Base-by-base conservation (phyloP, 2,329 filamentous ascomycete species). In the Cladosporium sp. region DNA sequence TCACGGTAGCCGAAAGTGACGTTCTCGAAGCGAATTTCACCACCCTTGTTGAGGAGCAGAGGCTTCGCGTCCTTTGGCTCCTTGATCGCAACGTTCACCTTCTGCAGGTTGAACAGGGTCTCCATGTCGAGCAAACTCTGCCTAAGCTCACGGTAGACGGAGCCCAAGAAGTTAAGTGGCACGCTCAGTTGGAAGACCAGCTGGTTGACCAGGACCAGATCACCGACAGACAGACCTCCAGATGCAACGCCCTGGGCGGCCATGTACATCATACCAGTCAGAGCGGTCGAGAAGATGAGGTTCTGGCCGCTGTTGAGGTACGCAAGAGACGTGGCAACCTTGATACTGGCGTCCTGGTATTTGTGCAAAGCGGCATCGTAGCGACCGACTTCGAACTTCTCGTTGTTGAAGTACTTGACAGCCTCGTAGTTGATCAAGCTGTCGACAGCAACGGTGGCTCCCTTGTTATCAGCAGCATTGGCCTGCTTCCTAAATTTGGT, bases 371-470 rank as follows among this genome's bases (percentile, higher is more conserved):
- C 90, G 60, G 84, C 82, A 69, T 97, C 91, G 67, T 98, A 98
- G 36, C 93, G 82, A 27, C 80, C 79, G 38, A 95, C 88, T 72
- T 98, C 93, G 58, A 90, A 97, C 57, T 86, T 88, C 65, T 98
- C 94, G 63, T 98, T 98, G 74, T 98, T 98, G 74, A 97, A 98
- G 73, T 97, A 95, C 64, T 98, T 98, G 65, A 98, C 93, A 12
- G 94, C 92, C 70, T 98, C 93, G 64, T 96, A 98, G 72, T 98
- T 98, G 75, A 98, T 95, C 43, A 98, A 74, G 0, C 91, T 95
- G 71, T 98, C 93, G 1, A 97, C 91, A 0, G 92, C 92, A 7
- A 97, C 89, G 0, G 92, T 97, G 1, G 92, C 94, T 0, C 89
- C 93, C 65, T 84, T 88, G 70, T 97, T 98, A 61, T 98, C 94